Evolutionary conservation across 148 eudicot species (phyloP), one percentile per base, ranked within the genome.

Genomic region (Rhododendron mucronatum): DNA sequence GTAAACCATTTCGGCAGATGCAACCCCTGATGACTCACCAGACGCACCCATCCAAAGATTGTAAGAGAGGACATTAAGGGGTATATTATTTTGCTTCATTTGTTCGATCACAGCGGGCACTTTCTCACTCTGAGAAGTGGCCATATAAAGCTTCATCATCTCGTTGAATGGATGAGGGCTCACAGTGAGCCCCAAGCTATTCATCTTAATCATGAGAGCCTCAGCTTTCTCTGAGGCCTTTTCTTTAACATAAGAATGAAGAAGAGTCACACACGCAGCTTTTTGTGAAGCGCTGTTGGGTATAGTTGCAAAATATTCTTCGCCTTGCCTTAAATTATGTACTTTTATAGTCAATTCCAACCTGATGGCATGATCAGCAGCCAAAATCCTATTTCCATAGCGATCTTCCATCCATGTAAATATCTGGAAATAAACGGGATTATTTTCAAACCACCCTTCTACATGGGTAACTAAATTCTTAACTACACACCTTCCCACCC

Each of bases 31-130:
- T 33, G 83, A 37, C 88, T 87, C 91, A 12, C 50, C 63, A 37
- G 82, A 89, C 2, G 89, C 89, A 83, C 69, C 81, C 89, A 89
- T 85, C 89, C 91, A 89, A 78, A 89, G 89, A 76, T 89, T 89
- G 63, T 89, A 89, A 39, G 89, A 85, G 59, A 89, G 88, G 78
- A 85, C 89, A 85, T 85, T 89, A 55, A 63, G 55, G 20, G 86
- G 87, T 50, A 87, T 89, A 28, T 79, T 86, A 35, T 85, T 82
- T 69, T 73, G 65, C 80, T 87, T 89, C 91, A 89, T 89, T 45
- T 82, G 88, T 20, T 14, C 65, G 14, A 89, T 85, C 51, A 89
- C 86, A 45, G 86, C 48, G 3, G 65, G 51, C 26, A 87, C 91
- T 78, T 87, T 85, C 47, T 69, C 78, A 78, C 35, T 53, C 78